Conservation (phyloP, 2,329 filamentous ascomycete genomes). For the Trichoderma atroviride region DNA sequence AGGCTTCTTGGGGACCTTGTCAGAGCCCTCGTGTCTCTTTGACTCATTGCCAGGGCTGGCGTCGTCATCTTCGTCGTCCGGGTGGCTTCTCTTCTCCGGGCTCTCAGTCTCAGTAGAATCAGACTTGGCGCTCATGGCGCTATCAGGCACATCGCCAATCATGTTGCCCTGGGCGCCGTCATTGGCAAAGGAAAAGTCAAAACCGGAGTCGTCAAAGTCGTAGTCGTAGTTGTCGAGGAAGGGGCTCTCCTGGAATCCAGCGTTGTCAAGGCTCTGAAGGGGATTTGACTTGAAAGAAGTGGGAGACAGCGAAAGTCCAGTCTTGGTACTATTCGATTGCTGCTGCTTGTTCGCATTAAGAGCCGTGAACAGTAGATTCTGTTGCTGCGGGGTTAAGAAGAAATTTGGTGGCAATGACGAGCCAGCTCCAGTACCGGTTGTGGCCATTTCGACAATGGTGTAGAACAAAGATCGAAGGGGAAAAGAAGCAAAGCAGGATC, state of each 20-base stretch:
- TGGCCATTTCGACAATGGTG: constrained; percentile 48
- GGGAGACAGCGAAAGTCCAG: constrained; percentile 49
- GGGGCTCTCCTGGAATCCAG: constrained; percentile 71
- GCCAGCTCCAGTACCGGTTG: constrained; percentile 48
- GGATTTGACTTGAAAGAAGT: constrained; percentile 55
- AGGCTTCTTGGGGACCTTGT: constrained; percentile 91
- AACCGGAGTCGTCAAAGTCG: constrained; percentile 74
- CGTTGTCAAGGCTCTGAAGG: constrained; percentile 41
- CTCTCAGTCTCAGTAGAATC: constrained; percentile 60
- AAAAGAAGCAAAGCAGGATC: not conserved
- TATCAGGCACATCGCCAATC: constrained; percentile 71
- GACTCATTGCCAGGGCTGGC: constrained; percentile 48
- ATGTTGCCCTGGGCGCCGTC: constrained; percentile 60
- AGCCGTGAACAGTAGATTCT: constrained; percentile 74
- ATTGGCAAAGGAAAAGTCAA: constrained; percentile 64
- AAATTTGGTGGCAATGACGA: constrained; percentile 56
- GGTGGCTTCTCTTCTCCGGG: constrained; percentile 72
- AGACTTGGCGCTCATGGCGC: constrained; percentile 52
- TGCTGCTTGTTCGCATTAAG: constrained; percentile 68
- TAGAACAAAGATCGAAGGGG: not conserved
- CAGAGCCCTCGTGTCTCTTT: constrained; percentile 80
- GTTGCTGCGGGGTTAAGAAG: constrained; percentile 74
- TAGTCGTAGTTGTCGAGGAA: constrained; percentile 78
- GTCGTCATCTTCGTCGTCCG: constrained; percentile 71
- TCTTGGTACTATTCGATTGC: constrained; percentile 31